Evolutionary conservation across 176 grass and related monocot species (phyloP).

Genomic region (Phoenix dactylifera): DNA sequence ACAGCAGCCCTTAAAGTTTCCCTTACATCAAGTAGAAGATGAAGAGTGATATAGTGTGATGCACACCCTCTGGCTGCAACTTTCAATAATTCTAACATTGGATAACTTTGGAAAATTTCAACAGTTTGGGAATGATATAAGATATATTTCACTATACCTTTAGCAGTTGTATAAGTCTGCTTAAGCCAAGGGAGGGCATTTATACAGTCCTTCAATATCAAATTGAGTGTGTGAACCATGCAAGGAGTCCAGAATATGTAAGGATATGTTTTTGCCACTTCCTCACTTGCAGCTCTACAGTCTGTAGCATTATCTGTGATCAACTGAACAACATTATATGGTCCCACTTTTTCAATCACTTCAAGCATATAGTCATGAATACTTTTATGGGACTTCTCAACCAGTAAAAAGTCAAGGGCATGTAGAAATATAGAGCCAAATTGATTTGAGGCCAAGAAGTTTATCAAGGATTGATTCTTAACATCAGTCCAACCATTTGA

Average conservation of each 20-base stretch:
- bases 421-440: slow-evolving; percentile 28
- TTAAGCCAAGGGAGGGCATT: slow-evolving; percentile 18
- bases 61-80: slow-evolving; percentile 6
- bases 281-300: slow-evolving; percentile 20
- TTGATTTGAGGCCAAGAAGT: slow-evolving; percentile 21
- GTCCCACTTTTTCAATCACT: slow-evolving; percentile 16
- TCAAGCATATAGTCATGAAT: slow-evolving; percentile 17
- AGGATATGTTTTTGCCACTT: slow-evolving; percentile 20
- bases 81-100: slow-evolving; percentile 25
- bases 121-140: slow-evolving; percentile 19
- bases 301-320: slow-evolving; percentile 24
- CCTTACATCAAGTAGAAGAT: slow-evolving; percentile 24
- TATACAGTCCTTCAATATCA: slow-evolving; percentile 21
- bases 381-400: slow-evolving; percentile 22
- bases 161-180: slow-evolving; percentile 16
- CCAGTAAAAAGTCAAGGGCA: slow-evolving; percentile 16
- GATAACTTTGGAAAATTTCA: slow-evolving; percentile 21
- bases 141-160: slow-evolving; percentile 22
- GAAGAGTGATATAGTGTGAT: slow-evolving; percentile 24
- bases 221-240: slow-evolving; percentile 21
- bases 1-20: slow-evolving; percentile 22
- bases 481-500: slow-evolving; percentile 24
- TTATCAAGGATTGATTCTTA: slow-evolving; percentile 21
- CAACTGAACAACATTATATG: slow-evolving; percentile 24
- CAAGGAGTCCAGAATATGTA: slow-evolving; percentile 28